phyloP scores from a whole-genome alignment of 1,284 basidiomycete genomes.

The Agroathelia rolfsii region DNA sequence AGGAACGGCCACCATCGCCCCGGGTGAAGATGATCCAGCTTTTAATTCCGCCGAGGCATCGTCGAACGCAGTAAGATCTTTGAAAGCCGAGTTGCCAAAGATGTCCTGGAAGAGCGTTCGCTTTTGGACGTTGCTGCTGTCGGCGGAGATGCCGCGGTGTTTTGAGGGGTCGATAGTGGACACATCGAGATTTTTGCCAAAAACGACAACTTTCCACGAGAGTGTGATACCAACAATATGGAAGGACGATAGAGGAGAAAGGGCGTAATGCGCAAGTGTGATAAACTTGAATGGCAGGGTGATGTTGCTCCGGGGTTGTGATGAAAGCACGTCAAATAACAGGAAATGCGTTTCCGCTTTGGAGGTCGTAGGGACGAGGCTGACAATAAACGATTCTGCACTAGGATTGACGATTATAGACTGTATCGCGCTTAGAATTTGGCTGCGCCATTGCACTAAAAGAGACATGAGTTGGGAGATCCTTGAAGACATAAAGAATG shows the following conservation, averaged over 20 bases:
- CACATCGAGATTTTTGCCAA: constrained; percentile 45
- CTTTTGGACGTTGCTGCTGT: constrained; percentile 23
- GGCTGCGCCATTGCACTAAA: constrained; percentile 52
- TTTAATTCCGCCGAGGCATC: constrained; percentile 14
- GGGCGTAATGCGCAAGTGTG: constrained; percentile 37
- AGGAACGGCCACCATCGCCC: too few relatives aligned
- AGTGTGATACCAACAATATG: constrained; percentile 58
- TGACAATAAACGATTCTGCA: constrained; percentile 47
- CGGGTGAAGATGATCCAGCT: too few relatives aligned
- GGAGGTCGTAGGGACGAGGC: constrained; percentile 30
- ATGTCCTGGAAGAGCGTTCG: constrained; percentile 77
- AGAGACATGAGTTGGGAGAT: constrained; percentile 7
- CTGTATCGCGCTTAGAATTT: constrained; percentile 26
- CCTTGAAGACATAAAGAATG: constrained; percentile 1
- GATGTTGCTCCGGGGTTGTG: constrained; percentile 29
- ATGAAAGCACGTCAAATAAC: constrained; percentile 41
- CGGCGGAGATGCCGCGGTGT: constrained; percentile 32
- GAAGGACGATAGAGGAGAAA: constrained; percentile 27
- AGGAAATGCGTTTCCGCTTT: constrained; percentile 33
- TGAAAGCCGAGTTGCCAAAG: constrained; percentile 63
- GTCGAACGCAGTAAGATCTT: constrained; percentile 19
- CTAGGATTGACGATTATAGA: constrained; percentile 44
- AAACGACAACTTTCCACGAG: constrained; percentile 49
- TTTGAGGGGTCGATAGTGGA: constrained; percentile 31
- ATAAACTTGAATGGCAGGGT: constrained; percentile 53